Percentiles rank a stretch among this genome's conserved stretches.
Evolutionary conservation across 192 early-diverging fungal genomes (phyloP).

Genomic region (Coemansia sp.): DNA sequence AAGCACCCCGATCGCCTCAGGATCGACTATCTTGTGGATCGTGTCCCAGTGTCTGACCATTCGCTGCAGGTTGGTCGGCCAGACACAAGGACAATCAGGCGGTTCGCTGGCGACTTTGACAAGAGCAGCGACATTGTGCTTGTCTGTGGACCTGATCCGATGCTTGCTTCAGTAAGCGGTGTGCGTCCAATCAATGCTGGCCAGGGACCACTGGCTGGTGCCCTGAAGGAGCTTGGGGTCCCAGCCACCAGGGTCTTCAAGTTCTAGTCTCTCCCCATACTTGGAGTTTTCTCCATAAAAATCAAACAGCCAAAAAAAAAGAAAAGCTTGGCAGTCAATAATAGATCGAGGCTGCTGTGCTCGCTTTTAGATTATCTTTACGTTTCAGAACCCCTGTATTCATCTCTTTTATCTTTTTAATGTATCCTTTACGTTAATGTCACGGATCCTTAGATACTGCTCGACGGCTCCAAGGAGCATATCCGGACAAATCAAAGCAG

Average conservation of each 20-base stretch:
- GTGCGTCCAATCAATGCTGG: slow-evolving; percentile 46
- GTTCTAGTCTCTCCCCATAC: slow-evolving; percentile 39
- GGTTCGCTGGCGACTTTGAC: slow-evolving; percentile 38
- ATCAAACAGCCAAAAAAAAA: too few relatives aligned
- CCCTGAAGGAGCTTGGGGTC: slow-evolving; percentile 58
- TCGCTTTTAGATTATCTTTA: background rate
- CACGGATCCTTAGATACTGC: background rate
- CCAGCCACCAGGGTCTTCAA: slow-evolving; percentile 59
- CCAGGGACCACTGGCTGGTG: slow-evolving; percentile 62
- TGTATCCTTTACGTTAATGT: background rate
- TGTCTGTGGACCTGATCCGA: slow-evolving; percentile 67
- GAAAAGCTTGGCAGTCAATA: too few relatives aligned
- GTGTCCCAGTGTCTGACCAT: background rate
- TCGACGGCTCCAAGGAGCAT: slow-evolving; percentile 6
- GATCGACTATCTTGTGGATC: slow-evolving; percentile 59
- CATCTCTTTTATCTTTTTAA: background rate
- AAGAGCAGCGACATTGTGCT: slow-evolving; percentile 47
- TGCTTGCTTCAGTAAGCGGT: slow-evolving; percentile 62
- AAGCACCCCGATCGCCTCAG: slow-evolving; percentile 46
- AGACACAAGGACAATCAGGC: slow-evolving; percentile 17
- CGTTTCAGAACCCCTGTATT: background rate
- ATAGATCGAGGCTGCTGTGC: too few relatives aligned
- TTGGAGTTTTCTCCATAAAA: background rate
- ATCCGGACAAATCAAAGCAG: background rate
- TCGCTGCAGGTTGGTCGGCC: slow-evolving; percentile 13